Base-by-base conservation (phyloP, 2,329 filamentous ascomycete species). In the Fusarium solani-melongenae region DNA sequence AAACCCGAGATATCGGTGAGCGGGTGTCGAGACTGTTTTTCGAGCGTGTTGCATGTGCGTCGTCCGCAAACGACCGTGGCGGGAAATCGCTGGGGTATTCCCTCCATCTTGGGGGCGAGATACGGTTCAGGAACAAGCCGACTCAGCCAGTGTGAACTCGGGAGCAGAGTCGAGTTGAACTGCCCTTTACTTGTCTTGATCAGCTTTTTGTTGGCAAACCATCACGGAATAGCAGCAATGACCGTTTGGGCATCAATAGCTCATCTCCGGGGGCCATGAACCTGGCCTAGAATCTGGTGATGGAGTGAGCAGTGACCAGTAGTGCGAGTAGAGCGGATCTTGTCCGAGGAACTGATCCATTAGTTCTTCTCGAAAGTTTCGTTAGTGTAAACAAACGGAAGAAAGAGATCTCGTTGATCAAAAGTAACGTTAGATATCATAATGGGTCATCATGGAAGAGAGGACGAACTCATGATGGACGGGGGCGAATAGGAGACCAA, bases 1-100 rank as follows among this genome's bases (percentile, higher is more conserved):
- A 36, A n/a, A 46, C 38, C 51, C 44, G 63, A 68, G 44, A 33
- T 60, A 62, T 72, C 57, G 56, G 64, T 72, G 41, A 46, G 60
- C 24, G 67, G 58, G 63, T 57, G 55, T 46, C 55, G 38, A 24
- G 58, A 41, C 67, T 67, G 60, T 71, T 65, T 29, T 64, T 53
- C 14, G 51, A 58, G 56, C 41, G 51, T 62, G 44, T 64, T 59
- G 44, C 60, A 60, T 71, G 46, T 59, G 56, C 57, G 17, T 65
- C 29, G 41, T 49, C 27, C 11, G 57, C 14, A 41, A 46, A 20
- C 41, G 59, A 62, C 15, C 36, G 51, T 34, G 55, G 53, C 51
- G 51, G 67, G 57, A 67, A 56, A 65, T 46, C 62, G 55, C 17
- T 33, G 11, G 20, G 24, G 9, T 11, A n/a, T 24, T 31, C 20